Base-by-base conservation (phyloP, 371 early-diverging fungal genomes). In the Mucor circinelloides region DNA sequence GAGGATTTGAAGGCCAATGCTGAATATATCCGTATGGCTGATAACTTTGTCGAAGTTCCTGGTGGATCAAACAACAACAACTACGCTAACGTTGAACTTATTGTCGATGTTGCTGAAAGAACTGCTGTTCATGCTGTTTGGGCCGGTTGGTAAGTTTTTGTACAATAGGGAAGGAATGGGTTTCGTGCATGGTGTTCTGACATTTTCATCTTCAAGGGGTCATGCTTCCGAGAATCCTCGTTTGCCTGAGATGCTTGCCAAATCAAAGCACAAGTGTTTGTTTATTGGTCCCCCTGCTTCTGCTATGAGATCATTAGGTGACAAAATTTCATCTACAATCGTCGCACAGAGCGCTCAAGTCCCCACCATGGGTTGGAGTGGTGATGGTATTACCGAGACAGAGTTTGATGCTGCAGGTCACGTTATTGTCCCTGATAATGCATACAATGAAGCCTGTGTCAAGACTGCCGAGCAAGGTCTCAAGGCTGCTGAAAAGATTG, bases 211-310 rank as follows among this genome's bases (percentile, higher is more conserved):
- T 40, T 31, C 3, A 40, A 98, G 99, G 99, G 99, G 99, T 63
- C 99, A 99, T 76, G 97, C 99, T 38, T 98, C 99, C 27, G 99
- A 99, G 80, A 98, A 99, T 79, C 98, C 98, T 63, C 83, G 90
- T 62, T 86, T 99, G 57, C 96, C 98, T 63, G 98, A 98, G 78
- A 88, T 90, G 72, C 90, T 98, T 21, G 85, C 90, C 46, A 87
- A 87, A 60, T 88, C 90, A 66, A 90, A 91, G 75, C 76, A 89
- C 71, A 89, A 87, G 63, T 89, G 95, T 72, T 90, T 96, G 55
- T 99, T 99, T 74, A 97, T 99, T 64, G 99, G 99, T 63, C 99
- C 99, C 27, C 95, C 97, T 12, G 92, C 94, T n/a, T 92, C 93
- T n/a, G 95, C 99, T 55, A 99, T 99, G 99, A 89, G 95, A 64